Base-by-base conservation (phyloP, 139 green algal genomes). In the Chlamydomonas applanata region DNA sequence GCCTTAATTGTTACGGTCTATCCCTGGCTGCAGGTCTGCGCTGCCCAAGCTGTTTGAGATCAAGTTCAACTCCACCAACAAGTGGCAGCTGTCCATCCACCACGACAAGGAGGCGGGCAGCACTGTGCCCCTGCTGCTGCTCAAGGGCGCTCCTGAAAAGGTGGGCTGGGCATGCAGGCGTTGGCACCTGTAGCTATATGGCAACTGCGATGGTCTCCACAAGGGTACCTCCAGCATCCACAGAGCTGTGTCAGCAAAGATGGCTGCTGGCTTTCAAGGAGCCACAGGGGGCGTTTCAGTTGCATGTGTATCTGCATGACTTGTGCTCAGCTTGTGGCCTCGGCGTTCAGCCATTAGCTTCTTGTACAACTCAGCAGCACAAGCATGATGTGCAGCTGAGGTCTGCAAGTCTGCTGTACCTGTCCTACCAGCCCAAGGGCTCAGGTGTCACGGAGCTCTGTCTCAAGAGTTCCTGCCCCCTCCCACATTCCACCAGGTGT, bases 51-150 rank as follows among this genome's bases (percentile, higher is more conserved):
- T 97, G 3, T 95, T 95, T 72, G 93, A 97, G 62, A 96, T 90
- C 62, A 83, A 83, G n/a, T 97, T 97, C 85, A 97, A 97, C 81
- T 91, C 82, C 34, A 88, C 84, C 49, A 97, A 97, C 85, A 97
- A 97, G 82, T 97, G 93, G 88, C 84, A 89, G 75, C 74, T 96
- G 49, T 89, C 86, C 20, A 90, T 96, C 7, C 71, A 24, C 69
- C 53, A 40, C 66, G 72, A 29, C 77, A 80, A 27, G 85, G 86
- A 56, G 80, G 17, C 59, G n/a, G 59, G 59, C 29, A 7, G 34
- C 79, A 44, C 69, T n/a, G 36, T 70, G 30, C 79, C 79, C 27
- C 54, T 90, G 34, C 69, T 90, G 59, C 61, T 90, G 34, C 83
- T 90, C 73, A 90, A 90, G 79, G 85, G 83, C 13, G 81, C 81